Conservation (phyloP, 2,329 filamentous ascomycete species). For the Ophiostoma ulmi region DNA sequence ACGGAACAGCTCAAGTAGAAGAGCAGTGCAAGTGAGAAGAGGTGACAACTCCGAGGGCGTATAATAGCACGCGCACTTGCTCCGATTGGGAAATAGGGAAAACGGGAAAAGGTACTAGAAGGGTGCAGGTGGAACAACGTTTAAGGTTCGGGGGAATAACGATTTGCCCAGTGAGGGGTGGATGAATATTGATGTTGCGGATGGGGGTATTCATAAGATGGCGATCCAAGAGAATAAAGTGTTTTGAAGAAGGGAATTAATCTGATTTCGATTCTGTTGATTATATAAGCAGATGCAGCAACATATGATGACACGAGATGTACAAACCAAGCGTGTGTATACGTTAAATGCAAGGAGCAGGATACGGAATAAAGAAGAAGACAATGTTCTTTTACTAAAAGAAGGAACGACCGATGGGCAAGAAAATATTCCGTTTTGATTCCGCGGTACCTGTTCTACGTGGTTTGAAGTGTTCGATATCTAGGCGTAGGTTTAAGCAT, state of each 20-base stretch:
- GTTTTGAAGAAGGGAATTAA: background rate
- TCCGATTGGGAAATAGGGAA: constrained; percentile 15
- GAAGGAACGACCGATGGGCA: background rate
- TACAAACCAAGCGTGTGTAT: background rate
- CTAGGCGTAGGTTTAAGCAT: no score
- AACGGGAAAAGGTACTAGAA: constrained; percentile 1
- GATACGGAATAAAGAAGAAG: background rate
- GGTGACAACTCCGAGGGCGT: background rate
- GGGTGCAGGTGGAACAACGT: constrained; percentile 3
- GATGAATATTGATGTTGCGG: background rate
- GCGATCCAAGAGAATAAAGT: background rate
- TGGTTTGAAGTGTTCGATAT: no score
- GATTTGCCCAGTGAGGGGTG: constrained; percentile 12
- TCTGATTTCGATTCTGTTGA: no score
- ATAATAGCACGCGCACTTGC: constrained; percentile 5
- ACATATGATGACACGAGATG: background rate
- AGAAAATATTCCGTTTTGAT: background rate
- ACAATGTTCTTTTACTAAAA: background rate
- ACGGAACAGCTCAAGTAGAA: background rate
- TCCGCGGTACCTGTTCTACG: no score
- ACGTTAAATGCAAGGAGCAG: background rate
- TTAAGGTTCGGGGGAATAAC: background rate
- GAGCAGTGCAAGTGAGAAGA: background rate
- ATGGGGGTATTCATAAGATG: background rate
- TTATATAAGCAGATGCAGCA: background rate